A percentile compares a stretch with the other conserved stretches of the same genome.
Evolutionary conservation across 2,329 filamentous ascomycete species (phyloP).

Genomic region (Allantophomopsis cytisporea): DNA sequence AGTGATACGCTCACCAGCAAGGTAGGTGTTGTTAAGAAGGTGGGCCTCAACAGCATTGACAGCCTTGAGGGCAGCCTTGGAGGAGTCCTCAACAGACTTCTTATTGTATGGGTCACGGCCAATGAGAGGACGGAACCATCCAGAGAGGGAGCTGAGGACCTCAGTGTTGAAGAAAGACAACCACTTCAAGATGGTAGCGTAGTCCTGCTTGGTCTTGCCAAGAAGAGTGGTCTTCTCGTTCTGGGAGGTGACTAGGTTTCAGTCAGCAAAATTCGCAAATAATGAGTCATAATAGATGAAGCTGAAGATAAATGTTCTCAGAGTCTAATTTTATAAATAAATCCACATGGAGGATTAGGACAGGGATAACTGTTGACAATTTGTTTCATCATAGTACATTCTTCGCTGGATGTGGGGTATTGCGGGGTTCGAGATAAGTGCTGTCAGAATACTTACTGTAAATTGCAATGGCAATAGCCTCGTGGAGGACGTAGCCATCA

Average conservation of each 20-base stretch:
- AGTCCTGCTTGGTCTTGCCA: slow-evolving; percentile 99
- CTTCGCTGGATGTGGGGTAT: no score
- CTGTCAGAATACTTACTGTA: slow-evolving; percentile 63
- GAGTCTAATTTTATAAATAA: slow-evolving; percentile 60
- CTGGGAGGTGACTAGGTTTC: slow-evolving; percentile 75
- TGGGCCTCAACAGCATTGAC: slow-evolving; percentile 70
- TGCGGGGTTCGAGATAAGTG: neutral
- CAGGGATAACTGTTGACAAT: slow-evolving; percentile 94
- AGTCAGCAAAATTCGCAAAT: slow-evolving; percentile 8
- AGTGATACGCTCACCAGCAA: slow-evolving; percentile 94
- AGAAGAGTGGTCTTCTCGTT: slow-evolving; percentile 99
- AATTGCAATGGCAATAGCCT: slow-evolving; percentile 91
- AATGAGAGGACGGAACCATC: slow-evolving; percentile 77
- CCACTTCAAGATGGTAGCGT: slow-evolving; percentile 92
- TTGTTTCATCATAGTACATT: slow-evolving; percentile 25
- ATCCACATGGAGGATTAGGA: slow-evolving; percentile 90
- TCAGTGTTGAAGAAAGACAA: slow-evolving; percentile 94
- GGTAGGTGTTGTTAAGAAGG: slow-evolving; percentile 86
- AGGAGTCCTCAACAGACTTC: slow-evolving; percentile 77
- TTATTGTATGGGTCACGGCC: slow-evolving; percentile 89
- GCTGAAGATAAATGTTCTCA: slow-evolving; percentile 33
- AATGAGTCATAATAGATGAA: slow-evolving; percentile 4
- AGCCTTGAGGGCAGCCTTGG: slow-evolving; percentile 55
- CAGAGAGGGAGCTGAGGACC: slow-evolving; percentile 58
- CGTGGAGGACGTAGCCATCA: slow-evolving; percentile 81